Evolutionary conservation across 2,329 filamentous ascomycete species (phyloP).

Genomic region (Phyllosticta citrichinensis): DNA sequence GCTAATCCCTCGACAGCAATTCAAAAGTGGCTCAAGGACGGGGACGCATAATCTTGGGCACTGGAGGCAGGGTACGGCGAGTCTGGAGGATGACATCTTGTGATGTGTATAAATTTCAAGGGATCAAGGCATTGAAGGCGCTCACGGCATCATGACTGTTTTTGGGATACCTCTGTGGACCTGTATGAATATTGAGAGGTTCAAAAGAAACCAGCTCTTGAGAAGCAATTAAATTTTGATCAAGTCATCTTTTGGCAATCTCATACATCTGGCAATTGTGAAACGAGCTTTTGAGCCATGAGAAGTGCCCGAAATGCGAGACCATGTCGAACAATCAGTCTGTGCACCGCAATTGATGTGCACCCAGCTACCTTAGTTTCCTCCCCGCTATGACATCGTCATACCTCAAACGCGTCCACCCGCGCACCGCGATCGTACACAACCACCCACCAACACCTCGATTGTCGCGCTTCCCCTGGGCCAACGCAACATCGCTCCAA

Average conservation of each 20-base stretch:
- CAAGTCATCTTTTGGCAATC: neutral
- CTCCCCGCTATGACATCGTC: constrained; percentile 11
- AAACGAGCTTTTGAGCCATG: neutral
- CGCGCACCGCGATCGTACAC: neutral
- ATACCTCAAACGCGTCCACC: constrained; percentile 7
- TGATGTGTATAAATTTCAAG: neutral
- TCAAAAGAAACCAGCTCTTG: neutral
- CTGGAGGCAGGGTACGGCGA: neutral
- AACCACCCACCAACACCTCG: neutral
- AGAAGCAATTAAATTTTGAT: neutral
- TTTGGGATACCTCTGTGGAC: constrained; percentile 6
- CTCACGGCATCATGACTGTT: constrained; percentile 8
- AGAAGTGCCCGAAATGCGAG: too few relatives aligned
- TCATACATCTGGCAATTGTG: neutral
- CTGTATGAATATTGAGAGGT: neutral
- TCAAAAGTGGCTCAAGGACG: constrained; percentile 9
- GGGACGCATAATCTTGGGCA: neutral
- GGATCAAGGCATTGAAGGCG: neutral
- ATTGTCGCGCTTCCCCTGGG: neutral
- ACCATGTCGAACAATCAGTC: neutral
- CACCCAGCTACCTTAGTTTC: neutral
- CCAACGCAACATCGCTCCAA: neutral
- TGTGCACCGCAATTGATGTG: neutral
- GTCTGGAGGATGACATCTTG: neutral
- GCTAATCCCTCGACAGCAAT: neutral